These are phyloP conservation scores for Mycotypha africana DNA, from an alignment of 371 early-diverging fungal genomes.

Conservation along the genomic window DNA sequence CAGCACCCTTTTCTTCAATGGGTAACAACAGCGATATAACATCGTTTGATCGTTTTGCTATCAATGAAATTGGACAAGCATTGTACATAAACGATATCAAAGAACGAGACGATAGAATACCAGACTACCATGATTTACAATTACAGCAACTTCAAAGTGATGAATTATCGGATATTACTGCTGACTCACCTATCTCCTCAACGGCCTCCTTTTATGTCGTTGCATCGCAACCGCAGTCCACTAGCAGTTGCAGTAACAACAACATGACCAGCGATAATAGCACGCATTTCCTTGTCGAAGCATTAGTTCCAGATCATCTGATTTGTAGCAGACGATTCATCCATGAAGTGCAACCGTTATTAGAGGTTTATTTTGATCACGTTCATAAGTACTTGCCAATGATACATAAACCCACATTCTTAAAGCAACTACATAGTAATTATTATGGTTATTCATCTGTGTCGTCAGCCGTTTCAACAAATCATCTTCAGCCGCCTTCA, in stretches of 20 bases:
- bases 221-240: too few species aligned
- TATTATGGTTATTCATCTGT: too few species aligned
- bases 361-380: conserved; percentile 45
- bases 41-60: conserved; percentile 28
- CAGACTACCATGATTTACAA: conserved; percentile 5
- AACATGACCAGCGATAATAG: too few species aligned
- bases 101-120: conserved; percentile 26
- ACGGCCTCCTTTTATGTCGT: too few species aligned
- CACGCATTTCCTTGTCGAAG: too few species aligned
- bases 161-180: conserved; percentile 16
- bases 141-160: conserved; percentile 6
- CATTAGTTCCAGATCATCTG: conserved; percentile 12
- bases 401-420: conserved; percentile 49
- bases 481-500: conserved; percentile 40
- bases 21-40: neutral
- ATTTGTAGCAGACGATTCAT: conserved; percentile 8
- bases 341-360: conserved; percentile 14
- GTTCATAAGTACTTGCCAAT: conserved; percentile 59
- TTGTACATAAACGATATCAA: conserved; percentile 31
- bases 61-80: conserved; percentile 43
- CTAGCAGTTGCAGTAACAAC: too few species aligned
- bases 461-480: too few species aligned
- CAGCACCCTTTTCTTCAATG: conserved; percentile 22
- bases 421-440: conserved; percentile 42
- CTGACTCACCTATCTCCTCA: conserved; percentile 14